Evolutionary conservation across 768 basidiomycete species (phyloP).

Genomic region (Termitomyces titanicus): DNA sequence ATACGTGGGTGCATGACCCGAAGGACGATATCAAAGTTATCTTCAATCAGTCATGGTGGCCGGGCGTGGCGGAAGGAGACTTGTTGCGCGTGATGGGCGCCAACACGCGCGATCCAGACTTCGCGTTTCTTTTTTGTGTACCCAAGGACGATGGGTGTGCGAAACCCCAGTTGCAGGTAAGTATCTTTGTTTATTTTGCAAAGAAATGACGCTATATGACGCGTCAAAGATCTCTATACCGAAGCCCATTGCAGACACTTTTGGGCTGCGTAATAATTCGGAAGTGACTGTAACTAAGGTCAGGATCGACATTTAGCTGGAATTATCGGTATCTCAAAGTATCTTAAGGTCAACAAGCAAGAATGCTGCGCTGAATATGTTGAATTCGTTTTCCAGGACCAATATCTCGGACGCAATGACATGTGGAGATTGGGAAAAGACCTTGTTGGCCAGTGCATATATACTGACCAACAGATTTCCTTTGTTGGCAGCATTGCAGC

Average conservation of each 20-base stretch:
- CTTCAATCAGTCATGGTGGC: slow-evolving; percentile 75
- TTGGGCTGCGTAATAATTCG: slow-evolving; percentile 65
- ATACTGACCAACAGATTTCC: slow-evolving; percentile 78
- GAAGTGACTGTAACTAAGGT: slow-evolving; percentile 76
- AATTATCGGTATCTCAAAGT: slow-evolving; percentile 11
- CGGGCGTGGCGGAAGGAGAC: slow-evolving; percentile 76
- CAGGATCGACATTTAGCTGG: not conserved
- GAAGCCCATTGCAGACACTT: slow-evolving; percentile 66
- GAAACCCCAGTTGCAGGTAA: slow-evolving; percentile 66
- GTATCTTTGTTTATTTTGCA: not conserved
- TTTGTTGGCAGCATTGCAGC: slow-evolving; percentile 83
- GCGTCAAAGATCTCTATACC: slow-evolving; percentile 66
- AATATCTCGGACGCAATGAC: slow-evolving; percentile 92
- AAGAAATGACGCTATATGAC: not conserved
- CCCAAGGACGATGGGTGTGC: slow-evolving; percentile 57
- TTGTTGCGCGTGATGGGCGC: slow-evolving; percentile 52
- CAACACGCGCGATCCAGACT: slow-evolving; percentile 33
- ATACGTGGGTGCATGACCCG: slow-evolving; percentile 71
- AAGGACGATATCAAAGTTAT: slow-evolving; percentile 49
- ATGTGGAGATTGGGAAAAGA: slow-evolving; percentile 94
- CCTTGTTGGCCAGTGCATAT: slow-evolving; percentile 77
- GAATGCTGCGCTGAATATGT: slow-evolving; percentile 69
- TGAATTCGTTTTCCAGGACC: slow-evolving; percentile 91
- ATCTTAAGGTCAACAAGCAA: slow-evolving; percentile 61
- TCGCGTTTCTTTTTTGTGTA: slow-evolving; percentile 61